Evolutionary conservation across 2,329 filamentous ascomycete genomes (phyloP).

Genomic region (Aspergillus latus): DNA sequence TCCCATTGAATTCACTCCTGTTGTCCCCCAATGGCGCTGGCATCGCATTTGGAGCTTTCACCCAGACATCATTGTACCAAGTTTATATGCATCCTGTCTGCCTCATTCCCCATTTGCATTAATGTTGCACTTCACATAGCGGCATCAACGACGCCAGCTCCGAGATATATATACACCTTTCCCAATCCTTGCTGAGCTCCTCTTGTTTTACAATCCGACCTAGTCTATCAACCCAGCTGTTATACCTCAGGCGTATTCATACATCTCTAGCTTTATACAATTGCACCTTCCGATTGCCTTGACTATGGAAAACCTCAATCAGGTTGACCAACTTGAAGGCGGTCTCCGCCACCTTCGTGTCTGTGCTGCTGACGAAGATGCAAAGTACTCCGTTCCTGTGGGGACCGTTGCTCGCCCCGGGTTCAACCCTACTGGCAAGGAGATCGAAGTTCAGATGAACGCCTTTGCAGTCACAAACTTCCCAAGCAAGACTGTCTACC

Average conservation of each 20-base stretch:
- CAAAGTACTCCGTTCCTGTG: constrained; percentile 35
- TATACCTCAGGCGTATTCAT: not conserved
- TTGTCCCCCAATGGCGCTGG: constrained; percentile 11
- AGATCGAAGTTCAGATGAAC: constrained; percentile 64
- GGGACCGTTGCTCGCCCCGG: constrained; percentile 49
- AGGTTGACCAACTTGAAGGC: constrained; percentile 22
- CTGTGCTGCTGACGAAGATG: constrained; percentile 29
- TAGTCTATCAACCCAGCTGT: too few relatives aligned
- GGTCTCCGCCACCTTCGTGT: constrained; percentile 27
- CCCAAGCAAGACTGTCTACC: constrained; percentile 64
- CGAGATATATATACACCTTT: constrained; percentile 16
- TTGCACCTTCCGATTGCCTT: constrained; percentile 3
- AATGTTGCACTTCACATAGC: constrained; percentile 15
- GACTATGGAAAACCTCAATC: constrained; percentile 26
- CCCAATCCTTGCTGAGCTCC: constrained; percentile 3
- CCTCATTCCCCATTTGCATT: constrained; percentile 13
- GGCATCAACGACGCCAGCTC: not conserved
- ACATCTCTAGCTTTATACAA: constrained; percentile 1
- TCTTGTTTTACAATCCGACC: constrained; percentile 1
- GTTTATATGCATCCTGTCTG: constrained; percentile 18
- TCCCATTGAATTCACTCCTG: constrained; percentile 14
- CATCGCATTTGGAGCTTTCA: constrained; percentile 19
- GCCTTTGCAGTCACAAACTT: constrained; percentile 68
- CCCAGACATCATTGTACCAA: constrained; percentile 19
- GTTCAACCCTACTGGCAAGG: constrained; percentile 60